Base-by-base conservation (phyloP, 495 filamentous ascomycete species). In the Podospora pseudocomata region DNA sequence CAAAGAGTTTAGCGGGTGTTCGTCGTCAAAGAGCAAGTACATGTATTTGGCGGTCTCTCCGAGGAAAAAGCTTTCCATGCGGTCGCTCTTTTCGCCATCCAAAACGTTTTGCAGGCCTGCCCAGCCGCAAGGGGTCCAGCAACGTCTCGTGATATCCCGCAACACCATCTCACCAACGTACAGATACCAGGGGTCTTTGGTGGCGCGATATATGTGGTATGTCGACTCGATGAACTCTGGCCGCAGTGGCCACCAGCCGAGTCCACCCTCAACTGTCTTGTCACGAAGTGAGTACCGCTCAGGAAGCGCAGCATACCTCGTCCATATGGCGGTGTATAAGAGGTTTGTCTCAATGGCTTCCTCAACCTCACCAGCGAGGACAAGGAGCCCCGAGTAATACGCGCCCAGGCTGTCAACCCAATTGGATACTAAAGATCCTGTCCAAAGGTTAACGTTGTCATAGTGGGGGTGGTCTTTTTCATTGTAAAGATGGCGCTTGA, bases 61-160 rank as follows among this genome's bases (percentile, higher is more conserved):
- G 1, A 98, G 83, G 77, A 97, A 98, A 82, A 99, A 99, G 78
- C 95, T 98, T 80, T 99, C 95, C 95, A 99, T 99, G 19, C 95
- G 90, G 74, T 99, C 95, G 73, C 86, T 94, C 75, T 90, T 88
- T 77, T 97, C 91, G 0, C 94, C 96, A 56, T 86, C 93, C 34
- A 90, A 82, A 11, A 99, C 95, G 78, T 98, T 92, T 72, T 96
- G 91, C n/a, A 99, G 83, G 0, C 94, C 94, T 5, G 95, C 91
- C 93, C 93, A 98, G 63, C 95, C 95, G 74, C 95, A 99, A 63
- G 87, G 87, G 2, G 93, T 93, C 92, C 92, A 96, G 77, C 95
- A 99, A 56, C 96, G 86, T 58, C 92, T 82, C 69, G 91, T 90
- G 70, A 99, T 89, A 75, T 99, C 95, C 55, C 90, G 86, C 67